These are phyloP conservation scores for Candida pini DNA, from an alignment of 805 yeast genomes.

Conservation along the genomic window DNA sequence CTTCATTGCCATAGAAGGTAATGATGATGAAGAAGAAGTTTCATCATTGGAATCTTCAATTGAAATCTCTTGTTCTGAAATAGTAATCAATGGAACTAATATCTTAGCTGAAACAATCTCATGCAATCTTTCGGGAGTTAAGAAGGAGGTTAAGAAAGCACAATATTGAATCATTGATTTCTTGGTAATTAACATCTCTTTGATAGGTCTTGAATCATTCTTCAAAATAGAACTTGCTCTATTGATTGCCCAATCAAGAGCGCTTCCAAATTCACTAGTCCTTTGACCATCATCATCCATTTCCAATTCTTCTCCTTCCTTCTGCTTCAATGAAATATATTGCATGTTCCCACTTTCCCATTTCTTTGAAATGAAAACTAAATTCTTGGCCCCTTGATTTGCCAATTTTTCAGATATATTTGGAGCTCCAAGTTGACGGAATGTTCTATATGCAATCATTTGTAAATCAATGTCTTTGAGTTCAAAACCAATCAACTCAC, in stretches of 20 bases:
- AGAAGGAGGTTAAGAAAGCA: slow-evolving; percentile 57
- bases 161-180: slow-evolving; percentile 62
- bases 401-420: slow-evolving; percentile 58
- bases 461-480: slow-evolving; percentile 45
- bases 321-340: slow-evolving; percentile 23
- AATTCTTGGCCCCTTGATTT: slow-evolving; percentile 57
- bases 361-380: slow-evolving; percentile 51
- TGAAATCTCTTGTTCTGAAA: slow-evolving; percentile 29
- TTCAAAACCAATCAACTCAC: slow-evolving; percentile 25
- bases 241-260: slow-evolving; percentile 57
- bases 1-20: slow-evolving; percentile 44
- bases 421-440: slow-evolving; percentile 84
- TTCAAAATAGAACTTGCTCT: slow-evolving; percentile 60
- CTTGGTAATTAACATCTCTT: slow-evolving; percentile 53
- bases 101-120: slow-evolving; percentile 32
- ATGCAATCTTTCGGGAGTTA: slow-evolving; percentile 33
- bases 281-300: slow-evolving; percentile 21
- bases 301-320: slow-evolving; percentile 3
- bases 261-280: slow-evolving; percentile 27
- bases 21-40: too few species aligned
- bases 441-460: slow-evolving; percentile 56
- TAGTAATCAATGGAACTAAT: slow-evolving; percentile 25
- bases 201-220: slow-evolving; percentile 51
- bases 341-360: slow-evolving; percentile 50
- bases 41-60: slow-evolving; percentile 32